Evolutionary conservation across 306 rosid species (phyloP).

Genomic region (Cucurbita ficifolia): DNA sequence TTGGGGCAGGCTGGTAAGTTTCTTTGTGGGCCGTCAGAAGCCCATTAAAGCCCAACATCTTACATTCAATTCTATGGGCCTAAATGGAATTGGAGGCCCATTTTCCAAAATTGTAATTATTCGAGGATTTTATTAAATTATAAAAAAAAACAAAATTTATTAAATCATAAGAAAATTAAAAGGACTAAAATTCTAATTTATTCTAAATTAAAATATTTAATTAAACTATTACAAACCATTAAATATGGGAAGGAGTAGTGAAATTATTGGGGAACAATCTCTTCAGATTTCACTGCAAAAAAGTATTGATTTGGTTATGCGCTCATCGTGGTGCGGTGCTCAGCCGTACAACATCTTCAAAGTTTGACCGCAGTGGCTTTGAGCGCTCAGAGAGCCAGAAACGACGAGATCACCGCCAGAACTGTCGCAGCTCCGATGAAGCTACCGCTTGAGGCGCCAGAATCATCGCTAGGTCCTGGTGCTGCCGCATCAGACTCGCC

Average conservation of each 20-base stretch:
- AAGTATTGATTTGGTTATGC: not conserved
- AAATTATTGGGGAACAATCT: not conserved
- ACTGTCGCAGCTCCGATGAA: not conserved
- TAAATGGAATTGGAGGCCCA: too few relatives aligned
- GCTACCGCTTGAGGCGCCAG: not conserved
- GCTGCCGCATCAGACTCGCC: not conserved
- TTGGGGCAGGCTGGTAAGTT: not conserved
- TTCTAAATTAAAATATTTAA: too few relatives aligned
- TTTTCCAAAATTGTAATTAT: too few relatives aligned
- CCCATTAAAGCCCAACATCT: not conserved
- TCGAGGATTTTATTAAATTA: too few relatives aligned
- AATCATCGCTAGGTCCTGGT: not conserved
- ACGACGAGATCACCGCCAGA: not conserved
- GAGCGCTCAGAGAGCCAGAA: not conserved
- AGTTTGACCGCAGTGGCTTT: not conserved
- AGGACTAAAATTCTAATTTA: too few relatives aligned
- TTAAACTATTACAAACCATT: too few relatives aligned
- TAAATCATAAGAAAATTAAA: too few relatives aligned
- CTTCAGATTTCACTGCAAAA: not conserved
- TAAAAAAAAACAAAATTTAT: too few relatives aligned
- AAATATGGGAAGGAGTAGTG: not conserved
- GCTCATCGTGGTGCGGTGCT: not conserved
- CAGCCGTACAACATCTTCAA: not conserved
- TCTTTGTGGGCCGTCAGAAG: not conserved
- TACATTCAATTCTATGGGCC: not conserved